Evolutionary conservation across 352 stramenopile genomes (phyloP).

Genomic region (Globisporangium nagaii): DNA sequence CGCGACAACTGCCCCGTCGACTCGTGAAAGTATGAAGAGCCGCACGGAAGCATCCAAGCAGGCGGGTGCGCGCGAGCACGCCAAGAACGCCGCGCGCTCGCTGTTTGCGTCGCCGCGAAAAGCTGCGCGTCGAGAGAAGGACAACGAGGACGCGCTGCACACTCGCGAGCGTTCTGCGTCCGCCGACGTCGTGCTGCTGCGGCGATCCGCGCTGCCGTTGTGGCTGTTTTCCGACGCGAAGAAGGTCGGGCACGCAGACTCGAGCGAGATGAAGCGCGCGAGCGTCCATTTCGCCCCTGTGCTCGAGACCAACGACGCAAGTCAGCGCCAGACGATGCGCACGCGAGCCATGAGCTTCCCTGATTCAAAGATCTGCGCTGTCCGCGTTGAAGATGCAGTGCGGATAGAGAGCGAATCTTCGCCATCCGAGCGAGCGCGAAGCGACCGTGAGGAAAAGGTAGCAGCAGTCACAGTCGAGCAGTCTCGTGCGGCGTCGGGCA

Average conservation of each 20-base stretch:
- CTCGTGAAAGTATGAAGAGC: not conserved
- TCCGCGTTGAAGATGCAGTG: slow-evolving; percentile 1
- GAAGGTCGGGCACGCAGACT: not conserved
- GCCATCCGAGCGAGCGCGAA: too few species aligned
- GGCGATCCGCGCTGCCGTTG: slow-evolving; percentile 12
- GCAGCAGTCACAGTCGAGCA: not conserved
- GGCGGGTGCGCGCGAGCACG: not conserved
- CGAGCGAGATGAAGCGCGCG: not conserved
- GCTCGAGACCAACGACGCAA: not conserved
- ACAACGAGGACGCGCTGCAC: not conserved
- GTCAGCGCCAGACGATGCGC: not conserved
- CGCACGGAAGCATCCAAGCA: not conserved
- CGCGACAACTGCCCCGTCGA: not conserved
- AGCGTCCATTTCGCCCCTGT: not conserved
- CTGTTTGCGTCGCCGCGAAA: slow-evolving; percentile 8
- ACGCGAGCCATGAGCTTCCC: slow-evolving; percentile 1
- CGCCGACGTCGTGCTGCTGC: slow-evolving; percentile 23
- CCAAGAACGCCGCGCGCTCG: not conserved
- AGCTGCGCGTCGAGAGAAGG: not conserved
- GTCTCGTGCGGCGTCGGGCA: not conserved
- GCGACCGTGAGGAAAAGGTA: not conserved
- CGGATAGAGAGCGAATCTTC: slow-evolving; percentile 2
- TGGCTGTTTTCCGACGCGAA: slow-evolving; percentile 15
- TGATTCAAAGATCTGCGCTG: slow-evolving; percentile 3
- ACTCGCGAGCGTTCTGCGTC: slow-evolving; percentile 22